Base-by-base conservation (phyloP, 495 filamentous ascomycete species). In the Aspergillus indologenus region DNA sequence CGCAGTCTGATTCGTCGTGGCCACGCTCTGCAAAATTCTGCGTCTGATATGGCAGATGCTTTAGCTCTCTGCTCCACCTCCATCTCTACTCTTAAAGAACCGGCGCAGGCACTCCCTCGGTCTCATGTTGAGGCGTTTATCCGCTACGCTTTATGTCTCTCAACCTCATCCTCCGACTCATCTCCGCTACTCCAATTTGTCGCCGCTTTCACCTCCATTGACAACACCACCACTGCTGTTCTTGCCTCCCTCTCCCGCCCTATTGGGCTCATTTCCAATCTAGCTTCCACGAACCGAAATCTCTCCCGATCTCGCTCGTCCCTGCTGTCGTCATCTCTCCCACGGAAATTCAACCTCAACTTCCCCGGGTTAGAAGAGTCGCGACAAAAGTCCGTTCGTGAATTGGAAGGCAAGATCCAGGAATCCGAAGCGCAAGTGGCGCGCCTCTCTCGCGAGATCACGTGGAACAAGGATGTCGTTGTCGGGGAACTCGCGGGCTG, bases 401-500 rank as follows among this genome's bases (percentile, higher is more conserved):
- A 96, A 31, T 86, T 88, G 29, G 85, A 88, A 65, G 83, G 89
- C 52, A 90, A 88, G 65, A 87, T 88, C 23, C 79, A 79, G 47
- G 81, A 83, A 22, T 81, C 79, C 15, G 80, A 87, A 60, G 69
- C 76, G 18, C 89, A 96, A 63, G 74, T 88, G 9, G 78, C 84
- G 34, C 79, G 77, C 22, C 68, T 96, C 18, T 85, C 87, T 0
- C 83, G 83, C 49, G 95, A 99, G 67, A 71, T 99, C 19, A 76
- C 90, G 34, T 97, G 95, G 68, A 96, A 92, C 52, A 92, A 96
- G 73, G 89, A 92, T 70, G 90, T 92, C 11, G 92, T 97, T 6
- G 93, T 95, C 14, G 79, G 85, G 8, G 95, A 99, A 70, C 68
- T 99, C 58, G 93, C 94, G 1, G 92, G 90, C 2, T 98, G 93